A percentile compares a stretch with the other conserved stretches of the same genome.
Conservation (phyloP, 106 monocot genomes). For the Allium cepa region DNA sequence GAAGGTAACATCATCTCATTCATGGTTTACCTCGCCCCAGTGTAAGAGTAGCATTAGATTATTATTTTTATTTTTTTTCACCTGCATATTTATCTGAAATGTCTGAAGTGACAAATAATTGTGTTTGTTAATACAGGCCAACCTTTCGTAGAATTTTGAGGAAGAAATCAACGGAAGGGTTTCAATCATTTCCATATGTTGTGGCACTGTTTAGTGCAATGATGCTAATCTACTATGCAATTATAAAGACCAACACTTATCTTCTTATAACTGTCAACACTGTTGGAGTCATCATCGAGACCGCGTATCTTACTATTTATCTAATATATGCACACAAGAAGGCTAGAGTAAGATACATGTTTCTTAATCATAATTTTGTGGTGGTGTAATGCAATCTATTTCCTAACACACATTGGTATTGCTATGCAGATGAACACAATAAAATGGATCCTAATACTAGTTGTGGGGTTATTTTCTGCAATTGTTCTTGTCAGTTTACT, state of each 20-base stretch:
- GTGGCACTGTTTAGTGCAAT: slow-evolving; percentile 15
- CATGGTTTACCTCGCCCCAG: slow-evolving; percentile 10
- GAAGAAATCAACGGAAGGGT: slow-evolving; percentile 12
- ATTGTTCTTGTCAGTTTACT: slow-evolving; percentile 4
- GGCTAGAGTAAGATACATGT: slow-evolving; percentile 5
- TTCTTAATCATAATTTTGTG: neutral
- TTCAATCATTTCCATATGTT: slow-evolving; percentile 11
- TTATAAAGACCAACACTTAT: slow-evolving; percentile 12
- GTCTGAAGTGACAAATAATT: neutral
- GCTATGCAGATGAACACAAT: slow-evolving; percentile 10
- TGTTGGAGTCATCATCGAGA: slow-evolving; percentile 7
- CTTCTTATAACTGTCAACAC: slow-evolving; percentile 9
- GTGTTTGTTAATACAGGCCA: slow-evolving; percentile 4
- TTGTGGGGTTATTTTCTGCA: slow-evolving; percentile 11
- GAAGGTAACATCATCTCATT: slow-evolving; percentile 6
- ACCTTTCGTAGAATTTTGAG: slow-evolving; percentile 1
- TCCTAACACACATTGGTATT: neutral
- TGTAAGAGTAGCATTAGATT: neutral
- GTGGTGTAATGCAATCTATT: neutral
- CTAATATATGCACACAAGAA: slow-evolving; percentile 8
- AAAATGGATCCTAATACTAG: slow-evolving; percentile 8
- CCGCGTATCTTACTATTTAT: slow-evolving; percentile 1
- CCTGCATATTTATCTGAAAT: neutral
- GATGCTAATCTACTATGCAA: slow-evolving; percentile 11
- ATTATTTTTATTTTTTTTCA: neutral